A percentile compares a stretch with the other conserved stretches of the same genome.
Evolutionary conservation across 345 rosid species (phyloP).

Genomic region (Leavenworthia alabamica): DNA sequence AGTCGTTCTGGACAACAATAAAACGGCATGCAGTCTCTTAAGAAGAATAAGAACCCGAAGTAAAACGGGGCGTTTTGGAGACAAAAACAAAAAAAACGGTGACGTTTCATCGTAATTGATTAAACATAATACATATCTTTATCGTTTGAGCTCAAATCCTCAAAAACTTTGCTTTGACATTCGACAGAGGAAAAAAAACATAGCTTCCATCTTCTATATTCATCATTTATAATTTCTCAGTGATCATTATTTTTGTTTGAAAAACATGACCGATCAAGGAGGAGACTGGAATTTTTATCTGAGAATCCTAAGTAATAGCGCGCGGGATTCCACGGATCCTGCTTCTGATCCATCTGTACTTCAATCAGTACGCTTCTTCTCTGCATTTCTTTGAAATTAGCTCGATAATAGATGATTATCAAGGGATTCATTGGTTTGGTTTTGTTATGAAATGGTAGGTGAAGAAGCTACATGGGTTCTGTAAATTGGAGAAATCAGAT

Average conservation of each 20-base stretch:
- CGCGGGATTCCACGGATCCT: slow-evolving; percentile 77
- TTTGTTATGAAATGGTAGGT: slow-evolving; percentile 41
- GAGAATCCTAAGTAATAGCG: slow-evolving; percentile 55
- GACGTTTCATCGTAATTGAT: no score
- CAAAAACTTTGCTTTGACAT: not conserved
- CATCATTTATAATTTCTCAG: not conserved
- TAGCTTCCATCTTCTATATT: slow-evolving; percentile 2
- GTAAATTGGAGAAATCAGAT: slow-evolving; percentile 64
- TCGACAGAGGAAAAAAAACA: not conserved
- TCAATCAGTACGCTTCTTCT: slow-evolving; percentile 46
- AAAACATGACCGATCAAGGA: slow-evolving; percentile 42
- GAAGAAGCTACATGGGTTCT: slow-evolving; percentile 61
- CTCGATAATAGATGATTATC: not conserved
- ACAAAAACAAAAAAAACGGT: no score
- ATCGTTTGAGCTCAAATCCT: no score
- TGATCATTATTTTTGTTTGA: not conserved
- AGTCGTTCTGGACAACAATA: not conserved
- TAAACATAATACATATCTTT: no score
- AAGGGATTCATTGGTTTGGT: not conserved
- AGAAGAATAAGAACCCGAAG: not conserved
- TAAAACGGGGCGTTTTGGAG: not conserved
- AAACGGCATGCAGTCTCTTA: not conserved
- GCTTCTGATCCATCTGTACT: slow-evolving; percentile 77
- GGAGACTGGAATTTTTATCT: slow-evolving; percentile 74
- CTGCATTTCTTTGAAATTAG: not conserved